Percentiles rank a stretch among this genome's conserved stretches.
Conservation (phyloP, 768 basidiomycete species). For the Guyanaporus albipodus region DNA sequence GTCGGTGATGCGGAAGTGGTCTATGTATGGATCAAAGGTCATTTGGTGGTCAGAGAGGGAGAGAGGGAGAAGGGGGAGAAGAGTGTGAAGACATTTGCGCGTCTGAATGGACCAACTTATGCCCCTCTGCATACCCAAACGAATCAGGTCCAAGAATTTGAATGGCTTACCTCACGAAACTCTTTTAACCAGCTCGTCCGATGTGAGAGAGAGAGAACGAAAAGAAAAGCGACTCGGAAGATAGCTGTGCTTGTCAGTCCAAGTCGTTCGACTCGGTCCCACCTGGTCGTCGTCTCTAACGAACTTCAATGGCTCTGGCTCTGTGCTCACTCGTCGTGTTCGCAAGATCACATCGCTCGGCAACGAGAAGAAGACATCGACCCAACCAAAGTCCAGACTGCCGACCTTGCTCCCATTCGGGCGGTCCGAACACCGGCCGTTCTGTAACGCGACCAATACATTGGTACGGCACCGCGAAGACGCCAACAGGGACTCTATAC, state of each 20-base stretch:
- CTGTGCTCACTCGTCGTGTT: too few relatives aligned
- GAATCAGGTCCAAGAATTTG: neutral
- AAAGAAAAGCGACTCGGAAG: too few relatives aligned
- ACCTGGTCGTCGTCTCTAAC: too few relatives aligned
- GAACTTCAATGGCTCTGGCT: too few relatives aligned
- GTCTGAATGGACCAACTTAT: neutral
- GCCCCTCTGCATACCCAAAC: constrained; percentile 7
- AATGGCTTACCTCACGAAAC: constrained; percentile 1
- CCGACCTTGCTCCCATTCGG: neutral
- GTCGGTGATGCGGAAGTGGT: constrained; percentile 16
- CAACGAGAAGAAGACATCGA: neutral
- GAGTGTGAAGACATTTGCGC: neutral
- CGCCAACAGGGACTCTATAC: neutral
- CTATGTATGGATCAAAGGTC: constrained; percentile 25
- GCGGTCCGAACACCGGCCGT: constrained; percentile 10
- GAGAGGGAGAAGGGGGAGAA: neutral
- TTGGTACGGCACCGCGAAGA: too few relatives aligned
- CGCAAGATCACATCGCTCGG: too few relatives aligned
- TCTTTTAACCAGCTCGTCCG: too few relatives aligned
- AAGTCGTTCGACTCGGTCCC: too few relatives aligned
- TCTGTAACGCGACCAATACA: too few relatives aligned
- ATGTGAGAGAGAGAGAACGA: neutral
- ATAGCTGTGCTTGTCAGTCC: constrained; percentile 4
- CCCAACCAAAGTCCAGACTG: neutral
- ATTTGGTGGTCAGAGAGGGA: constrained; percentile 6